Evolutionary conservation across 768 basidiomycete species (phyloP), one percentile per base, ranked within the genome.

Genomic region (Mycena vitilis): DNA sequence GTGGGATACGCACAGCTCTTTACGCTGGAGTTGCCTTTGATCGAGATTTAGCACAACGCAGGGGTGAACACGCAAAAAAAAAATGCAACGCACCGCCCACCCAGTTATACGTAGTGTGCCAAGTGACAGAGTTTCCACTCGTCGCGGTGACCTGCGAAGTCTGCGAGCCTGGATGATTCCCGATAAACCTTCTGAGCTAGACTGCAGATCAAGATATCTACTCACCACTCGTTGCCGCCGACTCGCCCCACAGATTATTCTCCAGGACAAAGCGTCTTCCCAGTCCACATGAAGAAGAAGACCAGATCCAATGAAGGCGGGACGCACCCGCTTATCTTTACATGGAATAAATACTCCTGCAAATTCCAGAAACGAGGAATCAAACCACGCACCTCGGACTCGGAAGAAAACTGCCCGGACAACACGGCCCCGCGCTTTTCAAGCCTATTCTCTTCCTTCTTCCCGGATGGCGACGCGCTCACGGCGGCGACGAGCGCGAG

Each of bases 71-170:
- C n/a, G n/a, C n/a, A n/a, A n/a, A n/a, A n/a, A n/a, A n/a, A n/a
- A n/a, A n/a, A n/a, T n/a, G n/a, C n/a, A n/a, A n/a, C n/a, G n/a
- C n/a, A n/a, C 78, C 76, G 65, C 77, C 78, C 37, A 69, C 62
- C 79, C 79, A 80, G 52, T 59, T 77, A 66, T 80, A 80, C 22
- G 74, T 79, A 5, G 79, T 80, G 51, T 76, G 70, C 79, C 79
- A 80, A 38, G 77, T 69, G 25, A 79, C 70, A 18, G 70, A 60
- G 57, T 77, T 75, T 5, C 77, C 77, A 52, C 68, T 76, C 20
- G 73, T 73, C 6, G 74, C 64, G 36, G 75, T 76, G 3, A 72
- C 77, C 51, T 80, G 79, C 18, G 79, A 75, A 45, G 60, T 78
- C 51, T 80, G 79, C 13, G 73, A 78, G 13, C 79, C 79, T 79